Conservation (phyloP, 768 basidiomycete species). For the Phanerochaete sordida region DNA sequence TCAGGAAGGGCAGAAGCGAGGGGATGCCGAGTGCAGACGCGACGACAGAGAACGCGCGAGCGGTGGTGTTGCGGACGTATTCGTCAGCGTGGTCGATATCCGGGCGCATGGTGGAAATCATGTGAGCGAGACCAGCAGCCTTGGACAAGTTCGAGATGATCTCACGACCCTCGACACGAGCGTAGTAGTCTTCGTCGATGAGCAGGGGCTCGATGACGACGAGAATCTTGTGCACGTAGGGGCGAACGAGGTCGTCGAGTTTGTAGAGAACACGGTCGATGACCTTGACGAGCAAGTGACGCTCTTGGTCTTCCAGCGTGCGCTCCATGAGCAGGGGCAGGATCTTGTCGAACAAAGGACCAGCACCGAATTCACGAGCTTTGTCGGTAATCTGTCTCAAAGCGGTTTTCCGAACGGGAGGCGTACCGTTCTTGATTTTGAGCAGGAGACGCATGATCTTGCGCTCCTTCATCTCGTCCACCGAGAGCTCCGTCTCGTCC, state of each 20-base stretch:
- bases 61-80: conserved; percentile 98
- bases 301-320: conserved; percentile 96
- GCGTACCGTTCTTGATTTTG: conserved; percentile 99
- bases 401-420: conserved; percentile 96
- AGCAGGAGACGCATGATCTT: conserved; percentile 98
- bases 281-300: conserved; percentile 96
- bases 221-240: conserved; percentile 98
- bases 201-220: conserved; percentile 99
- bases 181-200: conserved; percentile 97
- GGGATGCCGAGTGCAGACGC: conserved; percentile 98
- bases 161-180: conserved; percentile 96
- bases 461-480: conserved; percentile 99
- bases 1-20: conserved; percentile 94
- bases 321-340: conserved; percentile 97
- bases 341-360: conserved; percentile 98
- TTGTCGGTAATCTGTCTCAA: conserved; percentile 98
- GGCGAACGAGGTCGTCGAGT: conserved; percentile 96
- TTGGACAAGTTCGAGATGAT: conserved; percentile 99
- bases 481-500: conserved; percentile 86
- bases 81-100: conserved; percentile 99
- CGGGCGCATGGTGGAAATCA: conserved; percentile 99
- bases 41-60: conserved; percentile 97
- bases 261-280: conserved; percentile 99
- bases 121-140: conserved; percentile 97
- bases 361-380: conserved; percentile 97